Evolutionary conservation across 208 protist genomes (phyloP), one percentile per base, ranked within the genome.

Genomic region (Crithidia brevicula): DNA sequence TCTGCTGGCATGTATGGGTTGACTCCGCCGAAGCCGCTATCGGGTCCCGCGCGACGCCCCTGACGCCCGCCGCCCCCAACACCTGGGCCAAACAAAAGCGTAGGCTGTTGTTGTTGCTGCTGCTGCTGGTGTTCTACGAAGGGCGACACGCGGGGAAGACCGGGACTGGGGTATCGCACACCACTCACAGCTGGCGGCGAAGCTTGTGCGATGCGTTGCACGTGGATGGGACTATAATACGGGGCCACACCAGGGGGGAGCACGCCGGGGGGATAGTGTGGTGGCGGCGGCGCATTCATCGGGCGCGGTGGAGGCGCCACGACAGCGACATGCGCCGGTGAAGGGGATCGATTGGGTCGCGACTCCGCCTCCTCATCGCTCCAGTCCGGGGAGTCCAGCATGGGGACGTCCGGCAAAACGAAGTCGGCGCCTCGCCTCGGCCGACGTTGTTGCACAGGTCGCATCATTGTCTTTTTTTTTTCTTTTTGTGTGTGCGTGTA

Each of bases 311-410:
- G 15, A 20, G 20, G 43, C 46, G 40, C 45, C 20, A 33, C 43
- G 6, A 23, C 43, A 8, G n/a, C 28, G 4, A 45, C 28, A 3
- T 31, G 16, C 25, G 33, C 23, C 31, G 43, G 40, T 40, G 50
- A 34, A 15, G 67, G 22, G 6, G 42, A 27, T 18, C 13, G 15
- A 7, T 52, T 72, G 0, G 23, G 51, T 15, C 7, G 40, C 2
- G 7, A 13, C 10, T 59, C 45, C 9, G 20, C 31, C 2, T 73
- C 74, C 15, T 74, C 68, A 31, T 64, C 59, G 20, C 68, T 75
- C 67, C 67, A 81, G 16, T 72, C 68, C 5, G 74, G 74, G 0
- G 74, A 81, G 28, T 67, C 58, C 13, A 81, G 58, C 50, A 81
- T 68, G 0, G 67, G 68, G 3, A 81, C 59, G 38, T 70, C 58